Percentiles rank a stretch among this genome's conserved stretches.
These are phyloP conservation scores for Silene noctiflora DNA, from an alignment of 179 eudicot species.

Conservation along the genomic window DNA sequence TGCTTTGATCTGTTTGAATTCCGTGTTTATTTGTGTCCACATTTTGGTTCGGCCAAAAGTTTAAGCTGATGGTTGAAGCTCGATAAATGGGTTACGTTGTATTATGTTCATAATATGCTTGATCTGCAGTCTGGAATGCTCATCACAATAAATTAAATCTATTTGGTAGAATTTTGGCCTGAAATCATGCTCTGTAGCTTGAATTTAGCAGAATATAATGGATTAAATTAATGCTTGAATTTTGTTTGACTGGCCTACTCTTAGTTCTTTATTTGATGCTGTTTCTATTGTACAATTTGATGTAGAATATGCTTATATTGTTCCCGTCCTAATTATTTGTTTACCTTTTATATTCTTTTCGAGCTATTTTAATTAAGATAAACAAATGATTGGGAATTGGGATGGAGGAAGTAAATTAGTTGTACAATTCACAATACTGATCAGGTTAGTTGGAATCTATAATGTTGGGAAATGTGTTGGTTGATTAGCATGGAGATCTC, in stretches of 20 bases:
- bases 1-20: not conserved
- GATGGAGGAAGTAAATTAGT: too few species aligned
- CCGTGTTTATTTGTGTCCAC: not conserved
- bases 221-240: not conserved
- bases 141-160: not conserved
- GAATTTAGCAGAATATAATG: not conserved
- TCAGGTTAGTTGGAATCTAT: not conserved
- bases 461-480: not conserved
- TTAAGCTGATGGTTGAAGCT: not conserved
- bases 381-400: too few species aligned
- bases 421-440: not conserved
- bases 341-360: not conserved
- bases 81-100: not conserved
- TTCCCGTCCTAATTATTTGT: not conserved
- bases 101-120: not conserved
- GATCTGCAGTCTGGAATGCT: not conserved
- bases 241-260: not conserved
- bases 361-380: too few species aligned
- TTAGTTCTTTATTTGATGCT: not conserved
- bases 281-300: not conserved
- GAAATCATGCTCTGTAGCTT: not conserved
- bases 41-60: not conserved
- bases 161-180: not conserved
- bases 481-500: constrained; percentile 5
- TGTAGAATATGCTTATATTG: not conserved